These are phyloP conservation scores for Carex sylvatica DNA, from an alignment of 202 grass and related monocot species.

Conservation along the genomic window DNA sequence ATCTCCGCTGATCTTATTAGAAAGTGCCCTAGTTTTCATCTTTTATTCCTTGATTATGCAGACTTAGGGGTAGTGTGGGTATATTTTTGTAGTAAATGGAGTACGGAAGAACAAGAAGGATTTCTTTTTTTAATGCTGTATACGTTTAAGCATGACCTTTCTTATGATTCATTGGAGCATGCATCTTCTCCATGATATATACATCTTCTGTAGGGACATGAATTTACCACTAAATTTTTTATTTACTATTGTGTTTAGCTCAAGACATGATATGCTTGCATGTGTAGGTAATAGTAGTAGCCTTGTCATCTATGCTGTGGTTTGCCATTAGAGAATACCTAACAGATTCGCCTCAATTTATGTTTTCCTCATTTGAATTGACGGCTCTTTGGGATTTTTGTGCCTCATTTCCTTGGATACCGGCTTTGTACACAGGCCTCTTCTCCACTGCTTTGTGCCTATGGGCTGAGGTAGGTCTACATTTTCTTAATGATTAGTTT, in stretches of 20 bases:
- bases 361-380: constrained; percentile 34
- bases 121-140: background rate
- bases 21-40: background rate
- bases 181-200: background rate
- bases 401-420: constrained; percentile 91
- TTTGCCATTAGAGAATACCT: constrained; percentile 64
- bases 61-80: background rate
- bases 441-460: constrained; percentile 84
- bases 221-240: background rate
- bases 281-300: constrained; percentile 70
- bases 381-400: constrained; percentile 55
- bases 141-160: background rate
- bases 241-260: background rate
- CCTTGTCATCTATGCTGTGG: constrained; percentile 71
- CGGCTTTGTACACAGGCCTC: constrained; percentile 76
- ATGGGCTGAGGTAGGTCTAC: constrained; percentile 74
- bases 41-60: background rate
- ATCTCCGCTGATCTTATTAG: background rate
- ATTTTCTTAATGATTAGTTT: background rate
- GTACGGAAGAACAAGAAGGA: background rate
- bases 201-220: background rate
- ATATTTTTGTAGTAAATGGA: background rate
- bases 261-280: constrained; percentile 26
- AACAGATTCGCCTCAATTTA: constrained; percentile 34
- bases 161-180: background rate